Percentiles rank a stretch among this genome's conserved stretches.
Evolutionary conservation across 2,329 filamentous ascomycete genomes (phyloP).

Genomic region (Fusarium clavum): DNA sequence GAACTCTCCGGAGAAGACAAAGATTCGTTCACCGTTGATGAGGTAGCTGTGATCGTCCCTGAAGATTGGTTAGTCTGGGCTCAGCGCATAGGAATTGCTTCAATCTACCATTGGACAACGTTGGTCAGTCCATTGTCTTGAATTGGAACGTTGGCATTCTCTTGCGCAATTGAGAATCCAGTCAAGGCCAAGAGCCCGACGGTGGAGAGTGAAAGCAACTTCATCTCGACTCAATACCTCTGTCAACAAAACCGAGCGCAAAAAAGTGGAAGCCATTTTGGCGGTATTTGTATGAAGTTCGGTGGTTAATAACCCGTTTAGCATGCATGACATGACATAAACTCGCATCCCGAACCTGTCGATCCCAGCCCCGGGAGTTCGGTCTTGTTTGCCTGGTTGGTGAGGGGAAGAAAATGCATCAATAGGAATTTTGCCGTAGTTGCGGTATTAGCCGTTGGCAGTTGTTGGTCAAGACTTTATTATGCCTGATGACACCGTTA

Average conservation of each 20-base stretch:
- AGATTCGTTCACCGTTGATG: conserved; percentile 55
- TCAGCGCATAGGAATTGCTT: accelerated
- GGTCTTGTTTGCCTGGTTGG: conserved; percentile 25
- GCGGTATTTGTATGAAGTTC: conserved; percentile 15
- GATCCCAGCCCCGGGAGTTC: conserved; percentile 26
- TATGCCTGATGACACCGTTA: conserved; percentile 12
- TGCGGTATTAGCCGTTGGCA: conserved; percentile 20
- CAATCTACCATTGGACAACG: conserved; percentile 29
- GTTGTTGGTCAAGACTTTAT: conserved; percentile 1
- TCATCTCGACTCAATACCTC: conserved; percentile 19
- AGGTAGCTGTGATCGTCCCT: conserved; percentile 58
- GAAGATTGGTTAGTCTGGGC: accelerated
- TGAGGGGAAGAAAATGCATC: conserved; percentile 39
- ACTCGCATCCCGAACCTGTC: conserved; percentile 16
- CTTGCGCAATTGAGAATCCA: conserved; percentile 26
- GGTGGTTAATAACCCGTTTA: conserved; percentile 15
- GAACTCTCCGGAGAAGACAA: conserved; percentile 58
- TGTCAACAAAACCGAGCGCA: background rate
- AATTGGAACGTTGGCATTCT: conserved; percentile 11
- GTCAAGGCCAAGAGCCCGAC: conserved; percentile 27
- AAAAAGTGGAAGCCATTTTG: background rate
- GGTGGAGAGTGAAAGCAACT: conserved; percentile 24
- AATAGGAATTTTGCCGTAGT: conserved; percentile 32
- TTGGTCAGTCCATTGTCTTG: conserved; percentile 33
- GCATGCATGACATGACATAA: conserved; percentile 13